phyloP scores from a whole-genome alignment of 2,329 filamentous ascomycete species.

The Penicillium frequentans region DNA sequence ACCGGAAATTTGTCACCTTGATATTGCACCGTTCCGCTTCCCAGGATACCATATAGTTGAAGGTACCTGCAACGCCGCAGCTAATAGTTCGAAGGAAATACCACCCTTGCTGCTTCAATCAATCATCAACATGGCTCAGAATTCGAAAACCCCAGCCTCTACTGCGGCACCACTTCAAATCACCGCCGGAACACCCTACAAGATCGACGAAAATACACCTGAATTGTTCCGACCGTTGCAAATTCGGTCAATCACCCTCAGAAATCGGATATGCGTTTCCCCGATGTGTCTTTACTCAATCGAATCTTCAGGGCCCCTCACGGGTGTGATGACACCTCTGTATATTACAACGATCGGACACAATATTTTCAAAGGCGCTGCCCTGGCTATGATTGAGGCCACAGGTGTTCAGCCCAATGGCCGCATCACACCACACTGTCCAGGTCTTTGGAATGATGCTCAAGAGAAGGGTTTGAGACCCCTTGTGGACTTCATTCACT shows the following conservation, averaged over 20 bases:
- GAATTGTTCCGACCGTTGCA: not conserved
- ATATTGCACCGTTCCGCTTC: not conserved
- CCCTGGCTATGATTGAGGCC: constrained; percentile 74
- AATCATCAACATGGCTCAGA: not conserved
- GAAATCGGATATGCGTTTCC: not conserved
- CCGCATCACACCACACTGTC: constrained; percentile 66
- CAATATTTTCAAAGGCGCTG: constrained; percentile 71
- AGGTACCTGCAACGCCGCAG: not conserved
- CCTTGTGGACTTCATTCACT: not conserved
- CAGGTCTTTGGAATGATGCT: constrained; percentile 71
- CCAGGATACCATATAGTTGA: not conserved
- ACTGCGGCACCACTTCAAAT: not conserved
- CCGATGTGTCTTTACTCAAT: constrained; percentile 69
- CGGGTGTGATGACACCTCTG: constrained; percentile 66
- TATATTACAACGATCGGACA: constrained; percentile 70
- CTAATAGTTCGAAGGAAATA: not conserved
- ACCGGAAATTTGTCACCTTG: not conserved
- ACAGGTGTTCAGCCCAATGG: constrained; percentile 73
- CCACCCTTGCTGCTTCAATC: not conserved
- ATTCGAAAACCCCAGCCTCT: not conserved
- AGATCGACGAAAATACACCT: not conserved
- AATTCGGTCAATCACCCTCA: not conserved
- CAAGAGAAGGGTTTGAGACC: not conserved
- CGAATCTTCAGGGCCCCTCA: constrained; percentile 68
- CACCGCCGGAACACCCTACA: not conserved